Evolutionary conservation across 1,139 yeast species (phyloP), one percentile per base, ranked within the genome.

Genomic region (Citeromyces siamensis): DNA sequence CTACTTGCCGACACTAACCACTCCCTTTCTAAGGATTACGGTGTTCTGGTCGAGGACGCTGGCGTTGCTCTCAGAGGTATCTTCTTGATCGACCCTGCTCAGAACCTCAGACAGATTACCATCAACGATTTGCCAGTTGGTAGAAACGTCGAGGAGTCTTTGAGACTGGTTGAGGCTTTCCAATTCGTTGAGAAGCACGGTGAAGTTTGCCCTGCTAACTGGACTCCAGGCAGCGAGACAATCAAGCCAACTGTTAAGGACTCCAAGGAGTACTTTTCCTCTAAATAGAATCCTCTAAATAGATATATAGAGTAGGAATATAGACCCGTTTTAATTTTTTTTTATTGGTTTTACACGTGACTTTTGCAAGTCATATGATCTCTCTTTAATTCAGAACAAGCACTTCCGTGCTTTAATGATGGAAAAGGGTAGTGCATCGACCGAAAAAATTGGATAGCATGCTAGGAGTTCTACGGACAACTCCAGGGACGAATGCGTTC

Each of bases 171-270:
- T 49, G 97, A 90, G 62, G 97, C 96, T 54, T 88, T 90, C 95
- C 94, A 88, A 72, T 86, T 90, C 85, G 81, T 95, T 56, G 95
- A 88, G 66, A 81, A 84, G 74, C 69, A 88, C 75, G 95, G 97
- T 68, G 95, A 90, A 68, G 97, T 90, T 51, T 84, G 95, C 69
- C 96, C 96, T 55, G 96, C 97, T 62, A 88, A 86, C 93, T 90
- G 98, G 97, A 83, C 84, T 53, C 88, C 93, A 67, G 97, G 97
- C 69, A 63, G 85, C 45, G 94, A 83, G 57, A 83, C 95, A 66
- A 88, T 88, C 71, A 80, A 82, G 66, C 90, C 95, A 56, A 81
- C 72, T 53, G 90, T 85, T 52, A 71, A 64, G 40, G 75, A 71
- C 53, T 82, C 95, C 52, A 81, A 82, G 71, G 83, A 75, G 58